phyloP scores from a whole-genome alignment of 2,329 filamentous ascomycete species.

The Pseudocercospora vitis region DNA sequence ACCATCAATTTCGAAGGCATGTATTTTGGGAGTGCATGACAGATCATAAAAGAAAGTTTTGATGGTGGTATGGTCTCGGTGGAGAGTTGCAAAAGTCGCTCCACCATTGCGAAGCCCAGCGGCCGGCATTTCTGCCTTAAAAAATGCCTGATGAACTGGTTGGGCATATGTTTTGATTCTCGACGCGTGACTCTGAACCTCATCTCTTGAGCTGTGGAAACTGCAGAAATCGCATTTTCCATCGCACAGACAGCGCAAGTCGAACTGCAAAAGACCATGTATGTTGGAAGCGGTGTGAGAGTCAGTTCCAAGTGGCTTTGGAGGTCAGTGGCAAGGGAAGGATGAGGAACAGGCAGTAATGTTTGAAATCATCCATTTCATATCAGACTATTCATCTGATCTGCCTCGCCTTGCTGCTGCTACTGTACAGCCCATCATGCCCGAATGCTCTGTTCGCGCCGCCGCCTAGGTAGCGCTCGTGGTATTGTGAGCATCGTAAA shows the following conservation, averaged over 20 bases:
- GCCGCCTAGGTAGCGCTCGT: conserved; percentile 28
- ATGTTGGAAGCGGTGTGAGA: neutral
- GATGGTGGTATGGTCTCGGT: no score
- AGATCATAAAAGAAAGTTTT: no score
- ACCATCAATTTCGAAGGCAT: no score
- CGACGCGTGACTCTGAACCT: neutral
- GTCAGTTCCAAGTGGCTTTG: conserved; percentile 7
- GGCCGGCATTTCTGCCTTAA: conserved; percentile 3
- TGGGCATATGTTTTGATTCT: conserved; percentile 3
- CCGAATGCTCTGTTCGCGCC: conserved; percentile 27
- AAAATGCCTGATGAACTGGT: no score
- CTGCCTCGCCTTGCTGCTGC: conserved; percentile 34
- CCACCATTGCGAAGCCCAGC: no score
- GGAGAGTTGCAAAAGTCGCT: no score
- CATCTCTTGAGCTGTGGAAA: neutral
- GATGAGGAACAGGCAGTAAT: conserved; percentile 16
- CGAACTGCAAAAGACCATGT: neutral
- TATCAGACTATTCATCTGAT: conserved; percentile 31
- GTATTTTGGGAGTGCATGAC: no score
- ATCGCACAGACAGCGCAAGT: neutral
- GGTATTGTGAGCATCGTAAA: conserved; percentile 34
- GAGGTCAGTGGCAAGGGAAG: conserved; percentile 7
- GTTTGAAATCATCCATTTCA: conserved; percentile 39
- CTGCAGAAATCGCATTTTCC: neutral
- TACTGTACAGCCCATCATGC: conserved; percentile 38